Conservation (phyloP, 2,329 filamentous ascomycete species). For the Teratosphaeriaceae sp. region DNA sequence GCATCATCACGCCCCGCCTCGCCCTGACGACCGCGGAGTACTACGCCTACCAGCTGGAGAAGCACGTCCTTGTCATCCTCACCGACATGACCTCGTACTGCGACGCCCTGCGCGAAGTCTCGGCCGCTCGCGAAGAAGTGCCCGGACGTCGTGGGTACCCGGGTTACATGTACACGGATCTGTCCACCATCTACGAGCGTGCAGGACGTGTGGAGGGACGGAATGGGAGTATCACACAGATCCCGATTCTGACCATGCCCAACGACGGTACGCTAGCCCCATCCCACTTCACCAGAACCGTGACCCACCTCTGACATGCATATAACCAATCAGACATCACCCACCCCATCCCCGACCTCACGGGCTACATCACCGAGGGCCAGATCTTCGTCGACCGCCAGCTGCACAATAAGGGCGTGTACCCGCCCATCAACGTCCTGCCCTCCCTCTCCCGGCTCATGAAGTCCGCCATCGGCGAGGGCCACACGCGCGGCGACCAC, state of each 20-base stretch:
- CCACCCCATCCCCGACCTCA: slow-evolving; percentile 97
- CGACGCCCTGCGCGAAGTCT: slow-evolving; percentile 97
- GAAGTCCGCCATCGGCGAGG: slow-evolving; percentile 99
- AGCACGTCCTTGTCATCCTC: slow-evolving; percentile 98
- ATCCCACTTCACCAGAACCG: too few species aligned
- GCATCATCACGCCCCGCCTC: slow-evolving; percentile 98
- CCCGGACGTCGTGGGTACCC: slow-evolving; percentile 98
- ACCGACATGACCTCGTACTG: slow-evolving; percentile 98
- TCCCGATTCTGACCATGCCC: slow-evolving; percentile 98
- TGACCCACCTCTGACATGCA: too few species aligned
- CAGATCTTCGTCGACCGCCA: slow-evolving; percentile 97
- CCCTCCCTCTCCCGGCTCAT: slow-evolving; percentile 98
- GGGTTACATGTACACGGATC: slow-evolving; percentile 99
- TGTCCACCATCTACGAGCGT: slow-evolving; percentile 99
- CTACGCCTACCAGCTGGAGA: slow-evolving; percentile 99
- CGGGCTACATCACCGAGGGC: slow-evolving; percentile 97
- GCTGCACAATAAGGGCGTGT: slow-evolving; percentile 92
- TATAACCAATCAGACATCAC: slow-evolving; percentile 97
- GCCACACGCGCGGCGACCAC: slow-evolving; percentile 93
- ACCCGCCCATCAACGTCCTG: slow-evolving; percentile 97
- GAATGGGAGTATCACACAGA: slow-evolving; percentile 98
- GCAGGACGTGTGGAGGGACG: slow-evolving; percentile 94
- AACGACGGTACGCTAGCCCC: slow-evolving; percentile 96
- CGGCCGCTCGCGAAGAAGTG: slow-evolving; percentile 95
- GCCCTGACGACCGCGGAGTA: slow-evolving; percentile 98